phyloP scores from a whole-genome alignment of 305 asterid species.

The Fraxinus greggii region DNA sequence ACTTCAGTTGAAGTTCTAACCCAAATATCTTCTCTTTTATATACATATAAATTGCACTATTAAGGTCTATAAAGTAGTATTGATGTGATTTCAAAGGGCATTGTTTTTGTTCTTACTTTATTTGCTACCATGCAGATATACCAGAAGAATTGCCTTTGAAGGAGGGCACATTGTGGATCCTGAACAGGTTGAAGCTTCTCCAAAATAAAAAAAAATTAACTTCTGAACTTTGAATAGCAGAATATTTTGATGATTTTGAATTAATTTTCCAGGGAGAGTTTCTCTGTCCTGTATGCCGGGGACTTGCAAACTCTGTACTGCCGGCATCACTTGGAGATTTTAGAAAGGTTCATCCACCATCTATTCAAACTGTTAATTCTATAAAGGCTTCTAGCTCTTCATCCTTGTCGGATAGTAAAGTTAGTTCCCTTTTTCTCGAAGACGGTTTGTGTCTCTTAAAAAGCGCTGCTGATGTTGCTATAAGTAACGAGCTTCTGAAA shows the following conservation, averaged over 20 bases:
- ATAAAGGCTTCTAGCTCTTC: slow-evolving; percentile 34
- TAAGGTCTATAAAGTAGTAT: neutral
- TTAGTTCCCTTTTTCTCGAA: slow-evolving; percentile 43
- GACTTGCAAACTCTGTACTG: slow-evolving; percentile 81
- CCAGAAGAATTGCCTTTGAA: slow-evolving; percentile 83
- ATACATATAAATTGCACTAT: neutral
- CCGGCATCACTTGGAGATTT: slow-evolving; percentile 56
- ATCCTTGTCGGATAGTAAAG: slow-evolving; percentile 31
- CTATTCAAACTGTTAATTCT: slow-evolving; percentile 28
- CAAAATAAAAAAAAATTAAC: neutral
- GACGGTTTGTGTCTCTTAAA: slow-evolving; percentile 61
- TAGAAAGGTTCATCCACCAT: slow-evolving; percentile 34
- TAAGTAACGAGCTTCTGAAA: slow-evolving; percentile 47
- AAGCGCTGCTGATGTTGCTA: slow-evolving; percentile 56
- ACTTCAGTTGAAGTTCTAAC: neutral
- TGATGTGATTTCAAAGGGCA: slow-evolving; percentile 7
- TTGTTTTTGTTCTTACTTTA: slow-evolving; percentile 3
- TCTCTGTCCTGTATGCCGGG: slow-evolving; percentile 98
- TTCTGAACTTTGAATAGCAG: slow-evolving; percentile 7
- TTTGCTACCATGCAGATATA: slow-evolving; percentile 42
- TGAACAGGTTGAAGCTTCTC: slow-evolving; percentile 63
- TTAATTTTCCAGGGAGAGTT: slow-evolving; percentile 77
- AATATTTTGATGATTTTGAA: slow-evolving; percentile 24
- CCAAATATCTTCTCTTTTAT: slow-evolving; percentile 3
- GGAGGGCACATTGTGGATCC: slow-evolving; percentile 98